Base-by-base conservation (phyloP, 768 basidiomycete species). In the Boletus subcaerulescens region DNA sequence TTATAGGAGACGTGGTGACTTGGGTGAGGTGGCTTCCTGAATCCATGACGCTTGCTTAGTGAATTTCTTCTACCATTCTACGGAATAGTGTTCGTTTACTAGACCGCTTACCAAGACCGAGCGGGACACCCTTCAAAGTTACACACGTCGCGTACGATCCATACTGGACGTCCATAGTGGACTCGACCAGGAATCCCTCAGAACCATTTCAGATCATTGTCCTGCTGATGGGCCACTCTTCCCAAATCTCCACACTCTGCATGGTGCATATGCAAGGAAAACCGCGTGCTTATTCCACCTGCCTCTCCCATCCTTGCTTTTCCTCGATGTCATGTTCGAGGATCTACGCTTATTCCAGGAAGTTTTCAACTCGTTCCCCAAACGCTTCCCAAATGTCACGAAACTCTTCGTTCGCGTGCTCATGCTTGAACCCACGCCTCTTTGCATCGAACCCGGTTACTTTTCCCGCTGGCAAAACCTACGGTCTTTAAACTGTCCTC, bases 381-480 rank as follows among this genome's bases (percentile, higher is more conserved):
- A 22, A 0, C 13, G 0, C 7, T 46, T 11, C 18, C 45, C 18
- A 32, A 20, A 45, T 20, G 13, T 20, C n/a, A 45, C 0, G 8
- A n/a, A 1, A 3, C 26, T 45, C 14, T 0, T 31, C 29, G 4
- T 45, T 45, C 26, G n/a, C n/a, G n/a, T n/a, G 17, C 17, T 14
- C 8, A 3, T 4, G 11, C 8, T 9, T n/a, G 17, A 5, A 15
- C 6, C 14, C 26, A 32, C 29, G 6, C 17, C 13, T 14, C 4
- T 7, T 15, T n/a, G 8, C 4, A 31, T 45, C 4, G 44, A 32
- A 18, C 26, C 12, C 3, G 3, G n/a, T 18, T 20, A 22, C 35
- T 12, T 59, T 14, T 26, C 24, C 15, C 26, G 39, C 24, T 55
- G 53, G 58, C 39, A 35, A 10, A 38, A 44, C 20, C 43, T 59